phyloP scores from a whole-genome alignment of 2,329 filamentous ascomycete genomes.

The Phaeosphaeriaceae sp. region DNA sequence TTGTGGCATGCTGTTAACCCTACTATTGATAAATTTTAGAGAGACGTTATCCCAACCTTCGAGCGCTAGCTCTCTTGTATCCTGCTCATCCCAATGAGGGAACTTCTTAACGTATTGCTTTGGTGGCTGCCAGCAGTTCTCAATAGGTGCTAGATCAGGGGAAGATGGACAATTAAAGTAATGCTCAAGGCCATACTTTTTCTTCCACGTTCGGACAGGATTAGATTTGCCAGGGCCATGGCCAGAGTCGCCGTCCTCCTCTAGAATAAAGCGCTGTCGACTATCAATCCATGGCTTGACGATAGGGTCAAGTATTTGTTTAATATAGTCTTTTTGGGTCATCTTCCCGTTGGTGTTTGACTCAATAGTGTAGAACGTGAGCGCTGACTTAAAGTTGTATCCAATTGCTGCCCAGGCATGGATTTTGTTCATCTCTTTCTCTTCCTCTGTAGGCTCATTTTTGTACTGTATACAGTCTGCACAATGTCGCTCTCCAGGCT shows the following conservation, averaged over 20 bases:
- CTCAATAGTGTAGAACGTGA: no score
- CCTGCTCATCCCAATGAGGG: constrained; percentile 3
- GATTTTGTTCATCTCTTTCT: no score
- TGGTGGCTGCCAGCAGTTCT: constrained; percentile 6
- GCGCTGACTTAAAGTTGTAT: no score
- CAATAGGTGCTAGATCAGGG: constrained; percentile 13
- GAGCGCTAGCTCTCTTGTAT: constrained; percentile 6
- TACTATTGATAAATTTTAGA: constrained; percentile 8
- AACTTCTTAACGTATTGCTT: constrained; percentile 11
- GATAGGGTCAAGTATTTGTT: no score
- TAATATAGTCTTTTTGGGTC: no score
- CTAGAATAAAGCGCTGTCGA: constrained; percentile 2
- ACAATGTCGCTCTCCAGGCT: no score
- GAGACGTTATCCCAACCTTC: constrained; percentile 4
- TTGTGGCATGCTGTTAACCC: constrained; percentile 7
- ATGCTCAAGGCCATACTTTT: constrained; percentile 1
- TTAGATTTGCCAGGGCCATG: constrained; percentile 3
- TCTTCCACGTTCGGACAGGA: constrained; percentile 10
- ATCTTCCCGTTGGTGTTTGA: no score
- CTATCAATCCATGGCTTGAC: not conserved
- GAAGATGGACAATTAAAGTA: constrained; percentile 13
- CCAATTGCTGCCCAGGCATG: no score
- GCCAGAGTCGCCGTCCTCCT: constrained; percentile 7
- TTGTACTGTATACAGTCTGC: no score
- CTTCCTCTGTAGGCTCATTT: no score